Evolutionary conservation across 1,139 yeast species (phyloP).

Genomic region (Hansenula lynferdii): DNA sequence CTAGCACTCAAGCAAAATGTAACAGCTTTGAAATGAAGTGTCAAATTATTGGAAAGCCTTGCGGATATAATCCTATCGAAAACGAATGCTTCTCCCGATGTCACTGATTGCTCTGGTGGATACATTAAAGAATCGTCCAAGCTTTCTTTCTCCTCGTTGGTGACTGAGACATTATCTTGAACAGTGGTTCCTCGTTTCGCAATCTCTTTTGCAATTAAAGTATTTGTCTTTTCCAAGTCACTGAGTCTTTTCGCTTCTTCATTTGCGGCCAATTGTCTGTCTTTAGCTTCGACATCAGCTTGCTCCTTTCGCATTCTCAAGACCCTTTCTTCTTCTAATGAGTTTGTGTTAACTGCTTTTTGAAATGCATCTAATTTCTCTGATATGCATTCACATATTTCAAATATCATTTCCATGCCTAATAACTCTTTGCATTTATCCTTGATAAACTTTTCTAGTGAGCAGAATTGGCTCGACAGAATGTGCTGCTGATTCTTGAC

Average conservation of each 20-base stretch:
- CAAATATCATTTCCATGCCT: slow-evolving; percentile 80
- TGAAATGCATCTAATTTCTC: slow-evolving; percentile 71
- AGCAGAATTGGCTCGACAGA: slow-evolving; percentile 51
- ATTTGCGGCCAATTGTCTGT: slow-evolving; percentile 41
- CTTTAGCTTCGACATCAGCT: slow-evolving; percentile 48
- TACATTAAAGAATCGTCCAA: slow-evolving; percentile 23
- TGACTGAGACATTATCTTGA: slow-evolving; percentile 18
- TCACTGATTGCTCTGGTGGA: slow-evolving; percentile 34
- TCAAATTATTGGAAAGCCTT: slow-evolving; percentile 35
- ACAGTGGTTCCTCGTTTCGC: slow-evolving; percentile 30
- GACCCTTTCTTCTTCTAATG: slow-evolving; percentile 82
- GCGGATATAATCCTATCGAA: slow-evolving; percentile 64
- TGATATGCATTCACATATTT: slow-evolving; percentile 64
- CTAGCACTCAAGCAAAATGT: slow-evolving; percentile 55
- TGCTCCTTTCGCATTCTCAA: slow-evolving; percentile 61
- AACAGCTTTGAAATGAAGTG: slow-evolving; percentile 65
- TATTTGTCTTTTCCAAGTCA: slow-evolving; percentile 30
- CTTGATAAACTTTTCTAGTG: slow-evolving; percentile 42
- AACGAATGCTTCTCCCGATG: slow-evolving; percentile 45
- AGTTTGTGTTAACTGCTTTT: slow-evolving; percentile 46
- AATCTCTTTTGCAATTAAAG: slow-evolving; percentile 29
- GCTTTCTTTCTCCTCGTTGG: slow-evolving; percentile 9
- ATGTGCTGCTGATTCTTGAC: slow-evolving; percentile 58
- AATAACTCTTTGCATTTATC: slow-evolving; percentile 51
- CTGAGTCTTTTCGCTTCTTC: slow-evolving; percentile 47